Percentiles rank a stretch among this genome's conserved stretches.
These are phyloP conservation scores for Pistacia vera DNA, from an alignment of 345 rosid species.

Conservation along the genomic window DNA sequence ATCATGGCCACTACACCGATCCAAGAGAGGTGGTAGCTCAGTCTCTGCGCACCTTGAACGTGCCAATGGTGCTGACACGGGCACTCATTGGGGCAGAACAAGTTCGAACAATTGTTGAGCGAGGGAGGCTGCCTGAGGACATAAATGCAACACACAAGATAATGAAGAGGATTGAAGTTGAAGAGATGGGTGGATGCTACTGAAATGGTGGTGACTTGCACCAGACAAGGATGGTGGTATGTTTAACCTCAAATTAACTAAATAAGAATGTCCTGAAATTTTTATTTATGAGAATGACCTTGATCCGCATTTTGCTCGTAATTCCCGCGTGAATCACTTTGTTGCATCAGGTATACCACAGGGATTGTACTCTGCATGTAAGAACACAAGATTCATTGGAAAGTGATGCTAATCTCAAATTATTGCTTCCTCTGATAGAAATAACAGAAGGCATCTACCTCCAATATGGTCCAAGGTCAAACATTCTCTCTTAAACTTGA, in stretches of 20 bases:
- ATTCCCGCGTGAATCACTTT: neutral
- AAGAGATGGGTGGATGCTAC: constrained; percentile 69
- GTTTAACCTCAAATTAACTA: neutral
- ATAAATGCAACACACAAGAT: constrained; percentile 64
- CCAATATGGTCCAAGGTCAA: constrained; percentile 86
- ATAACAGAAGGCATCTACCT: constrained; percentile 68
- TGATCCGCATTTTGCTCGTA: no score
- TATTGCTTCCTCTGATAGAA: constrained; percentile 56
- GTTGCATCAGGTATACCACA: constrained; percentile 55
- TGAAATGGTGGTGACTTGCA: constrained; percentile 72
- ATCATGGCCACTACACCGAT: constrained; percentile 83
- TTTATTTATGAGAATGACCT: neutral
- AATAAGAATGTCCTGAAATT: neutral
- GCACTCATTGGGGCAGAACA: constrained; percentile 71
- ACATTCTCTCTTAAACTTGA: constrained; percentile 10
- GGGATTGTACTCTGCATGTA: constrained; percentile 75
- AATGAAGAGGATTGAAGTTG: constrained; percentile 63
- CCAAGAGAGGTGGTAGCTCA: constrained; percentile 68
- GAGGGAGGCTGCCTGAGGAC: constrained; percentile 61
- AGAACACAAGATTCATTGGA: constrained; percentile 51
- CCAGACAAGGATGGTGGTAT: constrained; percentile 77
- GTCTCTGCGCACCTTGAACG: constrained; percentile 61
- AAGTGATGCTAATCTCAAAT: constrained; percentile 54
- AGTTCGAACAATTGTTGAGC: constrained; percentile 71
- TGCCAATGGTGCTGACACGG: constrained; percentile 76